Evolutionary conservation across 345 rosid genomes (phyloP).

Genomic region (Triadica sebifera): DNA sequence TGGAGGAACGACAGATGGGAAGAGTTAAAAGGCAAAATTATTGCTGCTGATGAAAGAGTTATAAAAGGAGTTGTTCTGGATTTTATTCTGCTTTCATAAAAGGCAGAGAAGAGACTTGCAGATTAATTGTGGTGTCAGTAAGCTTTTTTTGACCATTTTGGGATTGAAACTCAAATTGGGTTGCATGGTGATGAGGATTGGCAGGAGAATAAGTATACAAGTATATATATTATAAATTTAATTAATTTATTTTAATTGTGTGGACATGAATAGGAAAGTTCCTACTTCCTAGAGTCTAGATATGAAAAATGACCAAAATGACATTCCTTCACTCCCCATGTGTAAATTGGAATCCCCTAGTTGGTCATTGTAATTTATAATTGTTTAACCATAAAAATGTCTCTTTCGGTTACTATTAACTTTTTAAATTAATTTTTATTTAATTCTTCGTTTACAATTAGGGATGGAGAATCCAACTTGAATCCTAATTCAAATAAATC

Average conservation of each 20-base stretch:
- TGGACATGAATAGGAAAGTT: neutral
- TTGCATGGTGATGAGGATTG: neutral
- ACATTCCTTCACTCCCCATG: neutral
- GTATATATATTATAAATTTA: neutral
- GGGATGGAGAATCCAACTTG: no score
- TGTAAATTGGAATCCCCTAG: neutral
- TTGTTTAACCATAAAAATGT: no score
- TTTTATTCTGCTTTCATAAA: no score
- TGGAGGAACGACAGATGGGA: neutral
- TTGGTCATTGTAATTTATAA: neutral
- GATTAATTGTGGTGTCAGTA: constrained; percentile 8
- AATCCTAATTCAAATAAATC: no score
- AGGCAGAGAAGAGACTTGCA: no score
- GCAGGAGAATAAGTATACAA: neutral
- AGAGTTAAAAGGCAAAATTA: neutral
- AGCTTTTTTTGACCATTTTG: constrained; percentile 1
- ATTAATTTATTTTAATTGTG: neutral
- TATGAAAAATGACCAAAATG: neutral
- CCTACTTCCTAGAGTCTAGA: no score
- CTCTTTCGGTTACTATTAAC: no score
- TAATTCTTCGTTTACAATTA: no score
- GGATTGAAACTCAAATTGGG: neutral
- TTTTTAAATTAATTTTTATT: no score
- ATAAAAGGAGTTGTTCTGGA: no score
- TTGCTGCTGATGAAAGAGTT: neutral